Evolutionary conservation across 441 rosid species (phyloP), one percentile per base, ranked within the genome.

Genomic region (Viola pubescens): DNA sequence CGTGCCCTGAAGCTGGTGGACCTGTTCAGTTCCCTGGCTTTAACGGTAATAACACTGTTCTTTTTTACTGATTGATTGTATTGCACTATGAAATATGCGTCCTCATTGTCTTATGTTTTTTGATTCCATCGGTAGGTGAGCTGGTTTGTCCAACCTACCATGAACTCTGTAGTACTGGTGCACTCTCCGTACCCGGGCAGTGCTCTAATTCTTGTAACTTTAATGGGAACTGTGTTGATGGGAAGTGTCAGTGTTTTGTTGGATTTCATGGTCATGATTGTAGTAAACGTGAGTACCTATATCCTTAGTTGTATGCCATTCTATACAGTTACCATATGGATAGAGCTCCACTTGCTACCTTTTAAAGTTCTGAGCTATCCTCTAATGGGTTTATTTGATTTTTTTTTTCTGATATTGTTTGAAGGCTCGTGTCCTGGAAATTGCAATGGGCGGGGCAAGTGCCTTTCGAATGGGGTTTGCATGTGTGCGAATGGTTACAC

Each of bases 181-280:
- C 80, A 44, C 72, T 77, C 59, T 75, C 86, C 70, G 79, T 81
- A 54, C 69, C 74, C 44, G 99, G 94, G 54, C 91, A 85, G 48
- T 94, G 99, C 71, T 83, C 83, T 55, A 70, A 71, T 65, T 88
- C 90, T 34, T 94, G 99, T 68, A 75, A 78, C 70, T 84, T 85
- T 47, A 88, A 90, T 68, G 99, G 99, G 68, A 96, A 94, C 60
- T 94, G 99, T 68, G 66, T 90, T 66, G 82, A 82, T 68, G 96
- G 97, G 66, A 82, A 64, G 69, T 90, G 99, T 47, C 85, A 55
- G 49, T 94, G 99, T 74, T 87, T 94, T 75, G 76, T 90, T 26
- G 99, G 99, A 46, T 88, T 85, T 82, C 88, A 79, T 60, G 96
- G 99, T 58, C 86, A 68, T 64, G 99, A 88, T 78, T 94, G 99